Evolutionary conservation across 2,329 filamentous ascomycete genomes (phyloP), one percentile per base, ranked within the genome.

Genomic region (Talaromyces amestolkiae): DNA sequence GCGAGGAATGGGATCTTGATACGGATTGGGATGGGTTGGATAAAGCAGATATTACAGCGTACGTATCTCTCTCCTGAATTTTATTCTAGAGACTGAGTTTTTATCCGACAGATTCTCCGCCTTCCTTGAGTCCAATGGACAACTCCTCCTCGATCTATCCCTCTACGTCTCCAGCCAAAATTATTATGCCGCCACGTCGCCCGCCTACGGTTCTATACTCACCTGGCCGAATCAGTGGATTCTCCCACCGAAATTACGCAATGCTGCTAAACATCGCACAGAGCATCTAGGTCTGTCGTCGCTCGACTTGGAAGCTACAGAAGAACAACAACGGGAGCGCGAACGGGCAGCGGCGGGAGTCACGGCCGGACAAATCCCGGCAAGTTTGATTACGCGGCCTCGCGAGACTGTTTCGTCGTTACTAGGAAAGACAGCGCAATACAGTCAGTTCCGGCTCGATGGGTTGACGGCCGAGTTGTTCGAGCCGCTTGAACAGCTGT

Each of bases 131-230:
- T 86, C 88, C 31, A 88, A 89, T 66, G 91, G 90, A n/a, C 87
- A 89, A 59, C 87, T 90, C 37, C 86, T 98, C 67, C 77, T 97
- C 71, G 91, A 96, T 71, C 87, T 97, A 65, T 93, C 89, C 61
- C 89, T 98, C 71, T 98, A 96, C 77, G 90, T 95, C 68, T 95
- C 93, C 37, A 91, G 90, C 65, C 87, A 92, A 69, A 97, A 98
- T 81, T 99, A 95, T 85, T 84, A 88, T 64, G 82, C 84, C 51
- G 81, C 85, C 58, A 97, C 93, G 3, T 88, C 92, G 17, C 91
- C 92, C 2, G 89, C 92, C 43, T 97, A 93, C 79, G 92, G 89
- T 69, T 81, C 83, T 6, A 85, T 97, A 65, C 86, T 98, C 45
- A 87, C 90, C 47, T 96, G 95, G 83, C 93, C 95, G 19, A 84